Percentiles rank a stretch among this genome's conserved stretches.
Evolutionary conservation across 345 rosid species (phyloP).

Genomic region (Turnera subulata): DNA sequence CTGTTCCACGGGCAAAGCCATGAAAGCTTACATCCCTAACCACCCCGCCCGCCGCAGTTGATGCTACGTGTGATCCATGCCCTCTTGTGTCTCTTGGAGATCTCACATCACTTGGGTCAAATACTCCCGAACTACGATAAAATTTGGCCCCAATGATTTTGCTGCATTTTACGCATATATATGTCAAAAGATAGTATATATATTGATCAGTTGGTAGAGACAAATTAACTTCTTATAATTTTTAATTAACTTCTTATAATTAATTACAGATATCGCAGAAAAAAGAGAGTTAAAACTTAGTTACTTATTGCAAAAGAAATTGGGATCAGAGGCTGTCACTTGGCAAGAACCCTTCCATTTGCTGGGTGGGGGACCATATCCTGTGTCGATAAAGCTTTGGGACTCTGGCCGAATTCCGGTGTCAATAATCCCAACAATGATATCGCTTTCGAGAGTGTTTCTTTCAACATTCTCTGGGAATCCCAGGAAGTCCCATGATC

Average conservation of each 20-base stretch:
- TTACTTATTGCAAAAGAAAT: slow-evolving; percentile 29
- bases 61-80: slow-evolving; percentile 47
- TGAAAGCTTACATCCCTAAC: slow-evolving; percentile 17
- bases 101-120: neutral
- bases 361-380: slow-evolving; percentile 4
- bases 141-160: slow-evolving; percentile 34
- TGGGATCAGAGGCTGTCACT: slow-evolving; percentile 15
- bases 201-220: no score
- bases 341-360: slow-evolving; percentile 27
- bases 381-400: slow-evolving; percentile 3
- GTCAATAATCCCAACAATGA: slow-evolving; percentile 11
- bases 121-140: slow-evolving; percentile 14
- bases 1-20: slow-evolving; percentile 18
- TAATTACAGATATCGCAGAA: neutral
- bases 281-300: neutral
- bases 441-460: neutral
- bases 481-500: slow-evolving; percentile 15
- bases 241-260: no score
- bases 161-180: slow-evolving; percentile 14
- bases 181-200: neutral
- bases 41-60: slow-evolving; percentile 34
- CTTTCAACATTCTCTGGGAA: neutral
- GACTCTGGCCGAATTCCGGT: slow-evolving; percentile 13
- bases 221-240: neutral
- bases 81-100: slow-evolving; percentile 35